Evolutionary conservation across 768 basidiomycete genomes (phyloP).

Genomic region (Postia placenta): DNA sequence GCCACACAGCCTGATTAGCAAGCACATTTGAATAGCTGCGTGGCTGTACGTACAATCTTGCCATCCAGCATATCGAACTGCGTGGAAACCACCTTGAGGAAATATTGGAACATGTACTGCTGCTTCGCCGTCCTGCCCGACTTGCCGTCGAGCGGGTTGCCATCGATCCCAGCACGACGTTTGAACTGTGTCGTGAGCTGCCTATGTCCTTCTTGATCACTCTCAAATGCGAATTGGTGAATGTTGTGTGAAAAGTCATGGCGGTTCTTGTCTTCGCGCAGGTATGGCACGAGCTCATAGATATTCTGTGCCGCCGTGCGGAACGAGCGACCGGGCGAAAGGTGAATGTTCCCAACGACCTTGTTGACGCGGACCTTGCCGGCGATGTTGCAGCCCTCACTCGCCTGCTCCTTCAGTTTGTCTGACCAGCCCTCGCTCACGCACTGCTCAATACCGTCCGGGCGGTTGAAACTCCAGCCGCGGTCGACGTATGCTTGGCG

Average conservation of each 20-base stretch:
- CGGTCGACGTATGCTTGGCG: constrained; percentile 82
- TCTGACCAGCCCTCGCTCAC: constrained; percentile 92
- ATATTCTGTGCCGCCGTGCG: constrained; percentile 74
- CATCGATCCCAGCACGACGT: constrained; percentile 63
- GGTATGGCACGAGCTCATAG: constrained; percentile 91
- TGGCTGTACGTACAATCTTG: constrained; percentile 43
- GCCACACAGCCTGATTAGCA: not conserved
- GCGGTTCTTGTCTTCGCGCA: constrained; percentile 78
- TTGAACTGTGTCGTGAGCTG: constrained; percentile 64
- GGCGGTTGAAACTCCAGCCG: constrained; percentile 93
- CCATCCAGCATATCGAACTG: constrained; percentile 84
- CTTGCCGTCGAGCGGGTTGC: constrained; percentile 71
- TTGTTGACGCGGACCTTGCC: constrained; percentile 95
- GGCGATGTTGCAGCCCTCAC: constrained; percentile 91
- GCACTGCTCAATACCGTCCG: constrained; percentile 94
- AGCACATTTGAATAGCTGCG: not conserved
- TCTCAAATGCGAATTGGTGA: constrained; percentile 74
- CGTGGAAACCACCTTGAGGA: constrained; percentile 97
- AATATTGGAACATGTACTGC: constrained; percentile 97
- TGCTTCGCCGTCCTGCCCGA: constrained; percentile 65
- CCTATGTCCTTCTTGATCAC: constrained; percentile 76
- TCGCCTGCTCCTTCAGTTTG: constrained; percentile 84
- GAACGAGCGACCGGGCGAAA: constrained; percentile 95
- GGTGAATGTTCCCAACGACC: constrained; percentile 91
- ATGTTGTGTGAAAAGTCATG: constrained; percentile 94